Percentiles rank a stretch among this genome's conserved stretches.
Evolutionary conservation across 2,329 filamentous ascomycete species (phyloP).

Genomic region (Arthrobotrys musiformis): DNA sequence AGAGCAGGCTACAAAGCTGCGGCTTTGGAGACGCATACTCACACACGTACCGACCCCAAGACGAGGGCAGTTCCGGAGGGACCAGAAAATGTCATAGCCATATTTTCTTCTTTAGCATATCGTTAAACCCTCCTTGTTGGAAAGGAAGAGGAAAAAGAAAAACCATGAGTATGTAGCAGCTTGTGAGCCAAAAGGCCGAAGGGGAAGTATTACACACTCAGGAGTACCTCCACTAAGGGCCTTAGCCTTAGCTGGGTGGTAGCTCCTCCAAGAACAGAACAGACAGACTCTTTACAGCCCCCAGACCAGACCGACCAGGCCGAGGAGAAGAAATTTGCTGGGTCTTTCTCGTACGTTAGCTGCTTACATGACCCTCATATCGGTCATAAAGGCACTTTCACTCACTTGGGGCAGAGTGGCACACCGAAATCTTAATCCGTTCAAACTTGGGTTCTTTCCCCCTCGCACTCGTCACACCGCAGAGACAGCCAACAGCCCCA

Average conservation of each 20-base stretch:
- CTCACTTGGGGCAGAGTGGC: slow-evolving; percentile 41
- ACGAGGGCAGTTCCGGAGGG: slow-evolving; percentile 49
- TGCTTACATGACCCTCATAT: slow-evolving; percentile 48
- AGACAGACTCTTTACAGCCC: slow-evolving; percentile 53
- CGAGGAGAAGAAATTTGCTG: slow-evolving; percentile 53
- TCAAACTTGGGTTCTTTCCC: slow-evolving; percentile 28
- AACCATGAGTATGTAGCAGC: not conserved
- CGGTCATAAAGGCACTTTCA: slow-evolving; percentile 43
- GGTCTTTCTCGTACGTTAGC: slow-evolving; percentile 44
- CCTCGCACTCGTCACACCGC: slow-evolving; percentile 52
- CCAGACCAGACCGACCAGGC: slow-evolving; percentile 11
- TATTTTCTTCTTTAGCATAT: slow-evolving; percentile 53
- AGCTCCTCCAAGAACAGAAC: slow-evolving; percentile 55
- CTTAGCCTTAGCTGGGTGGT: slow-evolving; percentile 37
- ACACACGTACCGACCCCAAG: slow-evolving; percentile 53
- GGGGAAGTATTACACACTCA: slow-evolving; percentile 45
- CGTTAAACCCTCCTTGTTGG: slow-evolving; percentile 54
- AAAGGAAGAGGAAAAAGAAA: slow-evolving; percentile 50
- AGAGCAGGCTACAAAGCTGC: slow-evolving; percentile 55
- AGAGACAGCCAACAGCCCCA: slow-evolving; percentile 41
- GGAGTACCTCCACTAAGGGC: slow-evolving; percentile 40
- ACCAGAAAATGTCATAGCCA: slow-evolving; percentile 54
- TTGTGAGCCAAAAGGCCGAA: slow-evolving; percentile 46
- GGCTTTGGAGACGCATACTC: slow-evolving; percentile 56
- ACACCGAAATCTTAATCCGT: slow-evolving; percentile 54